Percentiles rank a stretch among this genome's conserved stretches.
Evolutionary conservation across 495 filamentous ascomycete species (phyloP).

Genomic region (Penicillium alfredii): DNA sequence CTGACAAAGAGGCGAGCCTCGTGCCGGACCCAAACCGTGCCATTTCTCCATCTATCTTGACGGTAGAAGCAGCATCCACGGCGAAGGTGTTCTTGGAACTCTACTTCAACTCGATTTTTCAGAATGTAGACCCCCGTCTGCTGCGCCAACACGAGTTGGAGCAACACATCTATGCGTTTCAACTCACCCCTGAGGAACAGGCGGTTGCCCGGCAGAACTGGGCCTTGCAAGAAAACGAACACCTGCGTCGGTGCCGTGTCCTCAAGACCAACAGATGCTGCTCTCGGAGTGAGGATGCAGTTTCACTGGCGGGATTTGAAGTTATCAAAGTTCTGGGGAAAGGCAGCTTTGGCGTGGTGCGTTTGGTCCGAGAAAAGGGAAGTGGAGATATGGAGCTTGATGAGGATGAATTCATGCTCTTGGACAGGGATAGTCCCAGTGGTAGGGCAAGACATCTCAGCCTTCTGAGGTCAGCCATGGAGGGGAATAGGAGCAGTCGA

Average conservation of each 20-base stretch:
- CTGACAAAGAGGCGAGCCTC: conserved; percentile 5
- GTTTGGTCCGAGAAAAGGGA: conserved; percentile 65
- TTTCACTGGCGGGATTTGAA: conserved; percentile 64
- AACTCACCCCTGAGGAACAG: conserved; percentile 51
- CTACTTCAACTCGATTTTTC: conserved; percentile 63
- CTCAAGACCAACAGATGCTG: conserved; percentile 56
- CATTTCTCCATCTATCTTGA: conserved; percentile 56
- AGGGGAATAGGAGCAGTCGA: conserved; percentile 18
- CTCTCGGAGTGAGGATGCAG: conserved; percentile 28
- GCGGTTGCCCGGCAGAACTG: conserved; percentile 51
- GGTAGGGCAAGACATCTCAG: conserved; percentile 3
- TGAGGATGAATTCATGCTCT: conserved; percentile 3
- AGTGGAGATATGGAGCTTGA: neutral
- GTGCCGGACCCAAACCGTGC: conserved; percentile 14
- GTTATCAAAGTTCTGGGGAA: conserved; percentile 81
- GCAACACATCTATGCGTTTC: conserved; percentile 45
- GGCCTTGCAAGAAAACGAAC: conserved; percentile 59
- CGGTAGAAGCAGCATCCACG: conserved; percentile 69
- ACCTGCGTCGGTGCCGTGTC: conserved; percentile 67
- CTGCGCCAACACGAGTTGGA: conserved; percentile 66
- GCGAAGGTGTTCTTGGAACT: conserved; percentile 86
- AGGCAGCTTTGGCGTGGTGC: conserved; percentile 89
- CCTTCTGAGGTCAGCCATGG: conserved; percentile 22
- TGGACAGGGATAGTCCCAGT: neutral
- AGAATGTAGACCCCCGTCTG: conserved; percentile 51